Base-by-base conservation (phyloP, 2,329 filamentous ascomycete genomes). In the Claviceps paspali region DNA sequence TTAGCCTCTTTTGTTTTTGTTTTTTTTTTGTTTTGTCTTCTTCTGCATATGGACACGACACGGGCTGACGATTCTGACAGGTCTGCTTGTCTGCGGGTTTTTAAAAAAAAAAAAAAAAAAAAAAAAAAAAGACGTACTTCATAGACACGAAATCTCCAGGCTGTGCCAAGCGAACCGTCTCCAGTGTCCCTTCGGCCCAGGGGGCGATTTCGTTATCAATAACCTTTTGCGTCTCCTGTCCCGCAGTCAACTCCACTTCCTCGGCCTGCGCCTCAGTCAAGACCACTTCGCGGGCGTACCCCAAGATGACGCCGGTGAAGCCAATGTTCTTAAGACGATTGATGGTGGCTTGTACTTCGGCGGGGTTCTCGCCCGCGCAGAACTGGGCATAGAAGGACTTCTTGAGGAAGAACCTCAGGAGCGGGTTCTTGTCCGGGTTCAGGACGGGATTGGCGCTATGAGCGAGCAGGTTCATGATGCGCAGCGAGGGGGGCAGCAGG, bases 341-440 rank as follows among this genome's bases (percentile, higher is more conserved):
- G 22, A 85, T 72, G 0, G 80, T 86, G 22, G 54, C 59, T 29
- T 65, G 63, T 2, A 92, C 79, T 56, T 94, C 82, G 2, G 55
- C 49, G 0, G 70, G 65, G 34, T 73, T 80, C 58, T 86, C 81
- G 21, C 87, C 87, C 0, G 83, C 84, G 56, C 87, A 95, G 58
- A 93, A 95, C 50, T 95, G 87, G 18, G 77, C 76, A 55, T 94
- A 94, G 49, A 94, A 86, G 0, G 84, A 92, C 52, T 77, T 73
- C 54, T 86, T 85, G 35, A 94, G 64, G 29, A 86, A 52, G 41
- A 65, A 72, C 30, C 76, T 70, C 12, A 93, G 66, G 1, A 88
- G 33, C 0, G 74, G 74, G 52, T 93, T 94, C 36, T 62, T 66
- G 52, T 92, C 84, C 4, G 85, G 77, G 54, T 79, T 79, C 40